Evolutionary conservation across 306 rosid genomes (phyloP).

Genomic region (Sicyos baderoa): DNA sequence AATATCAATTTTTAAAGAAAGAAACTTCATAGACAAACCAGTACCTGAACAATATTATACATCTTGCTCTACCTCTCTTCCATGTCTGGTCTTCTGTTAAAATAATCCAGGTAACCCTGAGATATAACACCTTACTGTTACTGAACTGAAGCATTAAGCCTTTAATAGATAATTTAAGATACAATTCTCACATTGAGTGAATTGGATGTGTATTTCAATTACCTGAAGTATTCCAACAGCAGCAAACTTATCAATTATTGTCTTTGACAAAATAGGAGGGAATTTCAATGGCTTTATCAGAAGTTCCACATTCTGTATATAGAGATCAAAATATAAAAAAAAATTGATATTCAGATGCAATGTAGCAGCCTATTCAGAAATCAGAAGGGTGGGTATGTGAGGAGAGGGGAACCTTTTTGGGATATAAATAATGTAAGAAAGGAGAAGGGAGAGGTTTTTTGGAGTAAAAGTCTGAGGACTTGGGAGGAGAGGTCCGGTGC

Average conservation of each 20-base stretch:
- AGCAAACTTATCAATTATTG: slow-evolving; percentile 75
- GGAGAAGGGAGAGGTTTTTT: too few species aligned
- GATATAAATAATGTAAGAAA: too few species aligned
- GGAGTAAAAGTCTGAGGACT: too few species aligned
- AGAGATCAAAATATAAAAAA: neutral
- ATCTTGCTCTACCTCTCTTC: slow-evolving; percentile 22
- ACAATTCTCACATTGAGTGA: neutral
- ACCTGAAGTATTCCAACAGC: slow-evolving; percentile 96
- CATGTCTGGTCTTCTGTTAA: slow-evolving; percentile 40
- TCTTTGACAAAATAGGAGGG: slow-evolving; percentile 40
- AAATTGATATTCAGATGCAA: neutral
- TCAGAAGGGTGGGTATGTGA: neutral
- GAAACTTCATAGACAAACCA: neutral
- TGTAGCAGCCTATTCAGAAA: neutral
- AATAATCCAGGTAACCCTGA: slow-evolving; percentile 78
- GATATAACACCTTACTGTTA: neutral
- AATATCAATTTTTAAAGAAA: slow-evolving; percentile 1
- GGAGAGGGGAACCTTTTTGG: too few species aligned
- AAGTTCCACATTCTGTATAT: slow-evolving; percentile 54
- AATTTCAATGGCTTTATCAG: slow-evolving; percentile 50
- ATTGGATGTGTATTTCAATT: neutral
- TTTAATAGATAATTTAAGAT: neutral
- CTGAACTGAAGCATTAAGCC: neutral
- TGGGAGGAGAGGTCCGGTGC: too few species aligned
- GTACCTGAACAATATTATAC: slow-evolving; percentile 15